Evolutionary conservation across 257 asterid species (phyloP).

Genomic region (Rauvolfia tetraphylla): DNA sequence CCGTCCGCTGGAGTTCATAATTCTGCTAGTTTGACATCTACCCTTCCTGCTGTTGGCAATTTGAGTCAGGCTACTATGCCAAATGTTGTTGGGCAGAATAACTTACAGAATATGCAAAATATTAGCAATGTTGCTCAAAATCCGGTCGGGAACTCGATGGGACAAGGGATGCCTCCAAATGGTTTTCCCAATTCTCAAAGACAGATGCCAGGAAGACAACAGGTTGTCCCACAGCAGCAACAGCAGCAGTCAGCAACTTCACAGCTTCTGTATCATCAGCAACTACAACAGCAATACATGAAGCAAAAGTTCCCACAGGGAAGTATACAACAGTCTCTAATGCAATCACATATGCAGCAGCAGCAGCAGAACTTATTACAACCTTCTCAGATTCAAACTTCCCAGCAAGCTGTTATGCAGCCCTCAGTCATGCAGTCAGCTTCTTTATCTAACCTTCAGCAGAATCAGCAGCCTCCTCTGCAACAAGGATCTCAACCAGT

Average conservation of each 20-base stretch:
- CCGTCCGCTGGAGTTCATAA: constrained; percentile 60
- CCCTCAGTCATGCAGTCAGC: constrained; percentile 69
- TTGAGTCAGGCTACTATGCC: constrained; percentile 60
- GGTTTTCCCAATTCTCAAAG: constrained; percentile 75
- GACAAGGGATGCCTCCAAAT: constrained; percentile 70
- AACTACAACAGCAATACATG: constrained; percentile 61
- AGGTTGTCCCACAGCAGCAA: constrained; percentile 56
- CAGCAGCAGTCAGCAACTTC: constrained; percentile 76
- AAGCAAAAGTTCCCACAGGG: constrained; percentile 80
- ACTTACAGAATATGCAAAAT: constrained; percentile 64
- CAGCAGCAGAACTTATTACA: constrained; percentile 62
- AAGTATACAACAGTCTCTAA: constrained; percentile 50
- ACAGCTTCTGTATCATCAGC: constrained; percentile 78
- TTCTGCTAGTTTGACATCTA: constrained; percentile 63
- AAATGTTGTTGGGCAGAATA: constrained; percentile 65
- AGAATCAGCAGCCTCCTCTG: constrained; percentile 70
- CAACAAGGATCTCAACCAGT: constrained; percentile 72
- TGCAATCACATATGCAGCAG: constrained; percentile 66
- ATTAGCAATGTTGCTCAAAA: constrained; percentile 54
- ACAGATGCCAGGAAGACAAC: constrained; percentile 69
- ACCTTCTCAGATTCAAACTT: constrained; percentile 67
- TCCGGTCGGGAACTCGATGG: constrained; percentile 61
- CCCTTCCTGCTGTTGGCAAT: constrained; percentile 55
- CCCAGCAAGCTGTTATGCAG: constrained; percentile 86
- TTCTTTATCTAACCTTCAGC: constrained; percentile 60